phyloP scores from a whole-genome alignment of 352 stramenopile species.

The Thalassiosira ordinaria region DNA sequence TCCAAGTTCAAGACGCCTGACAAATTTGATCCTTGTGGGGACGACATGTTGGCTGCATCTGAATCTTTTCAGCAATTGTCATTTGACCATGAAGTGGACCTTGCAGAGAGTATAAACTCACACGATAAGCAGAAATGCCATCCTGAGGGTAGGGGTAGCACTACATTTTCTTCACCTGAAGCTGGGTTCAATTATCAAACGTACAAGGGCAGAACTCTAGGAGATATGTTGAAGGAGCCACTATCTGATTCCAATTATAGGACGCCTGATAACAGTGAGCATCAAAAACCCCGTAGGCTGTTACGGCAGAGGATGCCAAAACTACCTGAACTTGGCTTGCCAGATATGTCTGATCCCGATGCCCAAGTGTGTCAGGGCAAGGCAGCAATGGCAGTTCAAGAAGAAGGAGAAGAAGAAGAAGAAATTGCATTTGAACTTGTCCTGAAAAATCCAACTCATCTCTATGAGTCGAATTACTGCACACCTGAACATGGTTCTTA shows the following conservation, averaged over 20 bases:
- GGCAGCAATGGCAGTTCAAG: too few relatives aligned
- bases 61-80: slow-evolving; percentile 39
- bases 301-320: slow-evolving; percentile 7
- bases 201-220: neutral
- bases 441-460: too few relatives aligned
- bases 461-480: too few relatives aligned
- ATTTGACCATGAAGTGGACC: neutral
- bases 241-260: slow-evolving; percentile 39
- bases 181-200: slow-evolving; percentile 33
- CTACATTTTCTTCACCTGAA: slow-evolving; percentile 31
- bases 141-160: too few relatives aligned
- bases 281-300: slow-evolving; percentile 1
- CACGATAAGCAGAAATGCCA: too few relatives aligned
- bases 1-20: neutral
- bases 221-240: slow-evolving; percentile 45
- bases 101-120: neutral
- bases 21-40: neutral
- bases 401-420: too few relatives aligned
- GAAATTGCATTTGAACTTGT: too few relatives aligned
- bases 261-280: slow-evolving; percentile 43
- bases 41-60: slow-evolving; percentile 12
- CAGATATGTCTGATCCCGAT: slow-evolving; percentile 7
- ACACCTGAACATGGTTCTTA: too few relatives aligned
- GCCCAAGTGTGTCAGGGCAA: too few relatives aligned
- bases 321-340: slow-evolving; percentile 10